phyloP scores from a whole-genome alignment of 768 basidiomycete species.

The Clathrus columnatus region DNA sequence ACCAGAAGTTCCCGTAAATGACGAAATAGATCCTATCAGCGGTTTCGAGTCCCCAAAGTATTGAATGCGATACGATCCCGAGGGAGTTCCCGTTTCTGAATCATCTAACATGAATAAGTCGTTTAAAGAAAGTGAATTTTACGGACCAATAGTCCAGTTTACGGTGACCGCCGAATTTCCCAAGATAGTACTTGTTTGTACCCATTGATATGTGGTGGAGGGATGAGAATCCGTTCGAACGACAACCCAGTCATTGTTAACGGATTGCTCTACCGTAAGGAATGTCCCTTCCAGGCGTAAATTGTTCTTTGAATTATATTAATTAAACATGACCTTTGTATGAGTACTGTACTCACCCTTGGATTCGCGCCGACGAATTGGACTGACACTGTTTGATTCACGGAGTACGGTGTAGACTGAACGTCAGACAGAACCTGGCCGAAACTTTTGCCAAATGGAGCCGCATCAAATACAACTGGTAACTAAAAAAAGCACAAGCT shows the following conservation, averaged over 20 bases:
- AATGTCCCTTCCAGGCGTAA: conserved; percentile 66
- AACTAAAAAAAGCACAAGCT: conserved; percentile 28
- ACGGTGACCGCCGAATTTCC: conserved; percentile 5
- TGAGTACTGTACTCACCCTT: conserved; percentile 36
- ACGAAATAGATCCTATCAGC: conserved; percentile 48
- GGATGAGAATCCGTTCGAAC: conserved; percentile 73
- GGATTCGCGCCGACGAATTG: conserved; percentile 74
- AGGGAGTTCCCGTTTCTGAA: conserved; percentile 24
- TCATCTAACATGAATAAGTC: not conserved
- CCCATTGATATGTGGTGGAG: conserved; percentile 63
- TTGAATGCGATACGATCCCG: conserved; percentile 59
- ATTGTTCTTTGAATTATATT: conserved; percentile 47
- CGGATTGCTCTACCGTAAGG: conserved; percentile 51
- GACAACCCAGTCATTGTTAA: conserved; percentile 40
- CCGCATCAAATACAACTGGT: conserved; percentile 52
- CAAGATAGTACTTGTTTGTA: conserved; percentile 40
- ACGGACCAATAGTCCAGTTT: conserved; percentile 7
- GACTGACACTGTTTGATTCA: conserved; percentile 50
- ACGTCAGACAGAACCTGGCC: conserved; percentile 56
- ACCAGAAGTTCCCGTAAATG: conserved; percentile 56
- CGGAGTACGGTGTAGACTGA: conserved; percentile 37
- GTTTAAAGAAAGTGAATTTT: not conserved
- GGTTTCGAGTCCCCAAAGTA: conserved; percentile 77
- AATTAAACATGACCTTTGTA: not conserved
- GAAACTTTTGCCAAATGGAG: conserved; percentile 49